Conservation (phyloP, 2,329 filamentous ascomycete species). For the Colletotrichum tropicale region DNA sequence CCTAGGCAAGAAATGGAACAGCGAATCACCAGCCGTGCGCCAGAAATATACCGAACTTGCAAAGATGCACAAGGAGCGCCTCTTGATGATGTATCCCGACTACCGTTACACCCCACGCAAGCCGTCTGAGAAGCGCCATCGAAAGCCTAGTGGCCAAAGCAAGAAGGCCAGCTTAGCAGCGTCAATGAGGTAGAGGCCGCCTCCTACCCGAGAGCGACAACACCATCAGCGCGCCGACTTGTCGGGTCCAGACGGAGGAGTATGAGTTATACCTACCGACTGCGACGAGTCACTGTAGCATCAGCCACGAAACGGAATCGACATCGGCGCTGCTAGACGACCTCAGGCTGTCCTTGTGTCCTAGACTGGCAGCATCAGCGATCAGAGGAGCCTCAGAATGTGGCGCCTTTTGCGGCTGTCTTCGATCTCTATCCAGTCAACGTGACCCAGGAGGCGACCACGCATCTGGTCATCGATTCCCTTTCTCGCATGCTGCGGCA, state of each 20-base stretch:
- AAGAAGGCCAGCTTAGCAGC: not conserved
- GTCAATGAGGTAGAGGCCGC: not conserved
- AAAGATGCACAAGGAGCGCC: slow-evolving; percentile 27
- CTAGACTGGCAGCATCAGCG: not conserved
- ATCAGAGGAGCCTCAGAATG: not conserved
- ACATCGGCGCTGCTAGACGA: not conserved
- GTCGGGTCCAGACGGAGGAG: not conserved
- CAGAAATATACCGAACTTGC: slow-evolving; percentile 16
- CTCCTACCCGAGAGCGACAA: not conserved
- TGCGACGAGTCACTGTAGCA: not conserved
- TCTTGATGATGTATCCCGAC: slow-evolving; percentile 34
- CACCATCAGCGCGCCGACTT: not conserved
- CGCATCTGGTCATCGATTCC: not conserved
- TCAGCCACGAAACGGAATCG: not conserved
- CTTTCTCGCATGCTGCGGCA: not conserved
- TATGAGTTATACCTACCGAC: not conserved
- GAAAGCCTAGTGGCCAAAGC: not conserved
- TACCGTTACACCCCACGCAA: slow-evolving; percentile 45
- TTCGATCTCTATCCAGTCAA: not conserved
- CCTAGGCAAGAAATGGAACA: slow-evolving; percentile 31
- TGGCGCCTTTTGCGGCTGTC: not conserved
- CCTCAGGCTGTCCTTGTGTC: not conserved
- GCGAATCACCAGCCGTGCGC: slow-evolving; percentile 25
- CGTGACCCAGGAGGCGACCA: not conserved
- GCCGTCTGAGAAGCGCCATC: slow-evolving; percentile 25